These are phyloP conservation scores for Knufia petricola DNA, from an alignment of 2,329 filamentous ascomycete genomes.

Conservation along the genomic window DNA sequence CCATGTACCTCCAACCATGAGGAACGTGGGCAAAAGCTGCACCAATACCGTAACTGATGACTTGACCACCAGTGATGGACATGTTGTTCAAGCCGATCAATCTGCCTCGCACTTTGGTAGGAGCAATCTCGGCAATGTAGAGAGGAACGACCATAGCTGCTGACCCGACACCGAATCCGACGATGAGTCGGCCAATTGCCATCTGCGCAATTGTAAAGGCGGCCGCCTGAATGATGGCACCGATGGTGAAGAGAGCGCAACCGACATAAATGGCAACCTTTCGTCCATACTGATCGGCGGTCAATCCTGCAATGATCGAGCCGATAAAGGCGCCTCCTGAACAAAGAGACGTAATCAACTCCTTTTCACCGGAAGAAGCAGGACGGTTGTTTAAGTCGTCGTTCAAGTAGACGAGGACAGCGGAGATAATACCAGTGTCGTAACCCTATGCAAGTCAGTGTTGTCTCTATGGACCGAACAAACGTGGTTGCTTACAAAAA, in stretches of 20 bases:
- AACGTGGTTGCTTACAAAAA: constrained; percentile 16
- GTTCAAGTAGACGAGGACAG: constrained; percentile 34
- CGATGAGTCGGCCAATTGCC: constrained; percentile 37
- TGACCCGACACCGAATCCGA: constrained; percentile 42
- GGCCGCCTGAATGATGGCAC: constrained; percentile 30
- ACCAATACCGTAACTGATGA: constrained; percentile 35
- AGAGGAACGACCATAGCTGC: constrained; percentile 40
- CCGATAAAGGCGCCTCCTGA: constrained; percentile 41
- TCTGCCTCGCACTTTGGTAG: constrained; percentile 40
- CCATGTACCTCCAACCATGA: constrained; percentile 43
- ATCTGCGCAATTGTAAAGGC: constrained; percentile 35
- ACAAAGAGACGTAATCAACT: constrained; percentile 44
- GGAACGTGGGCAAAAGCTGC: constrained; percentile 33
- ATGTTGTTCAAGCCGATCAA: constrained; percentile 44
- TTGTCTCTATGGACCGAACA: not conserved
- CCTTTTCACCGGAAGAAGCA: constrained; percentile 37
- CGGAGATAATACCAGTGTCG: constrained; percentile 40
- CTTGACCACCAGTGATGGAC: constrained; percentile 32
- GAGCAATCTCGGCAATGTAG: constrained; percentile 44
- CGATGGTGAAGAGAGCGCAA: constrained; percentile 33
- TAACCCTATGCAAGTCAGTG: constrained; percentile 28
- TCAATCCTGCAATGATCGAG: constrained; percentile 30
- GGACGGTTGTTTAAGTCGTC: constrained; percentile 32
- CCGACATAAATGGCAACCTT: constrained; percentile 35
- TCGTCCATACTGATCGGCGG: constrained; percentile 33